A percentile compares a stretch with the other conserved stretches of the same genome.
Conservation (phyloP, 2,329 filamentous ascomycete genomes). For the Teratosphaeria viscida region DNA sequence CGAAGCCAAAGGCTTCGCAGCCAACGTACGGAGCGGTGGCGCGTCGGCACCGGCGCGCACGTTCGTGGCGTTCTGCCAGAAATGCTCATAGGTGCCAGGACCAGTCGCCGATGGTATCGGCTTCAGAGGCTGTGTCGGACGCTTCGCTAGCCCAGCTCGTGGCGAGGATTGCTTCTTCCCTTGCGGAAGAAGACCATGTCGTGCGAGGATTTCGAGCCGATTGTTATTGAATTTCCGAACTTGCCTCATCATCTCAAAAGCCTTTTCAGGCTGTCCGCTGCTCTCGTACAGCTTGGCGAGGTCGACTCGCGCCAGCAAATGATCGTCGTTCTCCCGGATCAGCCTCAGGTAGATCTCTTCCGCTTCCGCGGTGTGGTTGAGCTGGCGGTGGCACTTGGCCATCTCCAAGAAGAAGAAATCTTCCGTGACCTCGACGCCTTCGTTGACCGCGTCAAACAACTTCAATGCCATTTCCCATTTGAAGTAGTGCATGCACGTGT, state of each 20-base stretch:
- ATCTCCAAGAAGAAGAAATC: slow-evolving; percentile 43
- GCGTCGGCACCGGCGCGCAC: background rate
- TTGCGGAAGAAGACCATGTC: background rate
- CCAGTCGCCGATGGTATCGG: background rate
- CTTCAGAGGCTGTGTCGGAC: background rate
- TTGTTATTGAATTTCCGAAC: slow-evolving; percentile 48
- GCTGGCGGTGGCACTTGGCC: slow-evolving; percentile 51
- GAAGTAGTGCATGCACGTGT: slow-evolving; percentile 44
- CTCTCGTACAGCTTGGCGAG: slow-evolving; percentile 73
- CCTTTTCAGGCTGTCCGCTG: slow-evolving; percentile 49
- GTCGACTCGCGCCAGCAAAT: slow-evolving; percentile 66
- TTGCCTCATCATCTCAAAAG: slow-evolving; percentile 66
- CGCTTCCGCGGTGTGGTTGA: slow-evolving; percentile 48
- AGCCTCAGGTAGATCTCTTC: slow-evolving; percentile 68
- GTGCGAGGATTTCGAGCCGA: slow-evolving; percentile 14
- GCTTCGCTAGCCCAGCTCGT: background rate
- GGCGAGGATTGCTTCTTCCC: background rate
- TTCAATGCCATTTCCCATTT: slow-evolving; percentile 46
- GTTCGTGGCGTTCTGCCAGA: background rate
- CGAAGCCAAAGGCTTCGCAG: background rate
- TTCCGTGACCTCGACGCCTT: slow-evolving; percentile 35
- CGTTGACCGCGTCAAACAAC: slow-evolving; percentile 44
- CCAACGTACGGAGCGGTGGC: background rate
- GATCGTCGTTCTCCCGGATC: slow-evolving; percentile 58
- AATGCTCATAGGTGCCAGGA: background rate